Conservation (phyloP, 306 rosid species). For the Ziziphus jujuba region DNA sequence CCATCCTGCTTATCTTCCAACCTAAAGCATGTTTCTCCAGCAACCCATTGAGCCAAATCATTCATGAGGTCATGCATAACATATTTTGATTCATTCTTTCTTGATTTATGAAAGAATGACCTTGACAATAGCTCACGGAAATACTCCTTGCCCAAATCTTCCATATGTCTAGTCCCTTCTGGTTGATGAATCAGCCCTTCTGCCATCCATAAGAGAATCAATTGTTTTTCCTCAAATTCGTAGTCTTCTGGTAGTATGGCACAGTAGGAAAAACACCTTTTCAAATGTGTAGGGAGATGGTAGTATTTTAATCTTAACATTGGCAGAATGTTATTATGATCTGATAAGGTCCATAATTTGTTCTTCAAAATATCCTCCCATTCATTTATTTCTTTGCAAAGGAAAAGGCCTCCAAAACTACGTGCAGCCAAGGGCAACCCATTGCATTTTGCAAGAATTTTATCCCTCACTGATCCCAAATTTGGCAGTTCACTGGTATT, state of each 20-base stretch:
- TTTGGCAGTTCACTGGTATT: not conserved
- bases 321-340: conserved; percentile 5
- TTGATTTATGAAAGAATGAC: conserved; percentile 20
- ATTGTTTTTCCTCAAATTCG: no score
- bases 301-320: conserved; percentile 24
- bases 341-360: conserved; percentile 12
- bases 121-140: no score
- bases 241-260: conserved; percentile 16
- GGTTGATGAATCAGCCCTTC: no score
- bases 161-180: no score
- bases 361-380: conserved; percentile 18
- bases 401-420: conserved; percentile 19
- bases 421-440: conserved; percentile 35
- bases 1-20: not conserved
- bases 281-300: conserved; percentile 20
- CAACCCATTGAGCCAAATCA: conserved; percentile 13
- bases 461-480: not conserved
- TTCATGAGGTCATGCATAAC: conserved; percentile 29
- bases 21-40: not conserved
- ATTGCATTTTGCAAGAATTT: conserved; percentile 18
- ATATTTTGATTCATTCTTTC: not conserved
- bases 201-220: no score
- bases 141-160: no score
- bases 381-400: not conserved
- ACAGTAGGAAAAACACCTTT: conserved; percentile 23